These are phyloP conservation scores for Fagus crenata DNA, from an alignment of 306 rosid genomes.

Conservation along the genomic window DNA sequence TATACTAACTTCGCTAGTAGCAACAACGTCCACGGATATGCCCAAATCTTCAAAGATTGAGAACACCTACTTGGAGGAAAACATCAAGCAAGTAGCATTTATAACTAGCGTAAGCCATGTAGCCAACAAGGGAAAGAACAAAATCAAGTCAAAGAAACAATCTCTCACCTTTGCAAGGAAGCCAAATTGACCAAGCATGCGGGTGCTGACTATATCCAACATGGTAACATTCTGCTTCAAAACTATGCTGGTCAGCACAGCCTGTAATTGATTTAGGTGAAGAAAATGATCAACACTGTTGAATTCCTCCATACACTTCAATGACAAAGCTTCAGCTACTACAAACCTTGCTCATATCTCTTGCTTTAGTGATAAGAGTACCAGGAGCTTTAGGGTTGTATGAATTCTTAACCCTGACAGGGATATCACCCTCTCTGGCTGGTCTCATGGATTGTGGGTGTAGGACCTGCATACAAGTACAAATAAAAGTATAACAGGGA, in stretches of 20 bases:
- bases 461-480: conserved; percentile 59
- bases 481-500: not conserved
- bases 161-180: conserved; percentile 89
- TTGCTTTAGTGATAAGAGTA: conserved; percentile 75
- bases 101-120: conserved; percentile 11
- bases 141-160: not conserved
- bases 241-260: conserved; percentile 86
- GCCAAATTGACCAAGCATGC: conserved; percentile 97
- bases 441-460: conserved; percentile 99
- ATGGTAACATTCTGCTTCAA: conserved; percentile 86
- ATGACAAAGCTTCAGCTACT: conserved; percentile 13
- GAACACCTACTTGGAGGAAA: conserved; percentile 60
- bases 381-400: conserved; percentile 96
- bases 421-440: conserved; percentile 93
- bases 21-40: conserved; percentile 82
- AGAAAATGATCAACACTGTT: conserved; percentile 22
- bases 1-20: conserved; percentile 88
- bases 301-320: conserved; percentile 16
- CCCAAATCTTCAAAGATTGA: conserved; percentile 84
- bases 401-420: conserved; percentile 95
- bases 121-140: not conserved
- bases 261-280: conserved; percentile 55
- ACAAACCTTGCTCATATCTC: conserved; percentile 92
- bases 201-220: conserved; percentile 98
- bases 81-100: not conserved